Percentiles rank a stretch among this genome's conserved stretches.
Evolutionary conservation across 192 early-diverging fungal genomes (phyloP).

Genomic region (Dissophora globulifera): DNA sequence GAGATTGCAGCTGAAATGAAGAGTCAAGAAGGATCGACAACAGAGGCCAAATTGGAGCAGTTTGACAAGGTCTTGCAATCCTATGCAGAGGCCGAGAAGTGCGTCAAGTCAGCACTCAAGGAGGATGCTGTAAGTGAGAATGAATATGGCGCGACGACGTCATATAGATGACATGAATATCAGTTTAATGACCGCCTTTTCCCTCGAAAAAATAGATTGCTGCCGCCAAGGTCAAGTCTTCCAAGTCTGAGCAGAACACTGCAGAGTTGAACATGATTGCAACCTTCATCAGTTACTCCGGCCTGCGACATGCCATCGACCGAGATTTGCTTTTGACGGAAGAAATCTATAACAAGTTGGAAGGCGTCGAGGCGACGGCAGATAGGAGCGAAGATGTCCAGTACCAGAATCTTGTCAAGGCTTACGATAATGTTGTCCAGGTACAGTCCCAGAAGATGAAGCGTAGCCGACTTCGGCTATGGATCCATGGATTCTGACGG

Average conservation of each 20-base stretch:
- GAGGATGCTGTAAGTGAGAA: constrained; percentile 64
- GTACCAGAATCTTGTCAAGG: constrained; percentile 71
- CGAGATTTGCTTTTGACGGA: constrained; percentile 65
- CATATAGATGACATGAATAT: too few species aligned
- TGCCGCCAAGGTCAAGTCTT: constrained; percentile 74
- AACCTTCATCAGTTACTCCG: constrained; percentile 67
- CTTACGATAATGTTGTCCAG: constrained; percentile 72
- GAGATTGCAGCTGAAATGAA: constrained; percentile 51
- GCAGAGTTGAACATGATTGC: constrained; percentile 64
- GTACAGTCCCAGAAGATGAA: constrained; percentile 28
- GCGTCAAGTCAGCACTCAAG: constrained; percentile 68
- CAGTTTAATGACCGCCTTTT: too few species aligned
- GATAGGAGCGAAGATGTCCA: constrained; percentile 56
- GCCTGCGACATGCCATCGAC: constrained; percentile 64
- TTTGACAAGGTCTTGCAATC: constrained; percentile 67
- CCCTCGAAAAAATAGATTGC: too few species aligned
- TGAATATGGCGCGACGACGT: neutral
- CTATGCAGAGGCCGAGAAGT: constrained; percentile 69
- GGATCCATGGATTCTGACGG: too few species aligned
- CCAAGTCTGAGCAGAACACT: constrained; percentile 70
- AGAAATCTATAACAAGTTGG: constrained; percentile 52
- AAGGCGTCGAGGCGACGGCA: constrained; percentile 26
- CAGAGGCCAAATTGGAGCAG: constrained; percentile 53
- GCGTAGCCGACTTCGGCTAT: too few species aligned
- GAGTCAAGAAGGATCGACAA: constrained; percentile 20